Base-by-base conservation (phyloP, 768 basidiomycete genomes). In the Leccinellum luteum region DNA sequence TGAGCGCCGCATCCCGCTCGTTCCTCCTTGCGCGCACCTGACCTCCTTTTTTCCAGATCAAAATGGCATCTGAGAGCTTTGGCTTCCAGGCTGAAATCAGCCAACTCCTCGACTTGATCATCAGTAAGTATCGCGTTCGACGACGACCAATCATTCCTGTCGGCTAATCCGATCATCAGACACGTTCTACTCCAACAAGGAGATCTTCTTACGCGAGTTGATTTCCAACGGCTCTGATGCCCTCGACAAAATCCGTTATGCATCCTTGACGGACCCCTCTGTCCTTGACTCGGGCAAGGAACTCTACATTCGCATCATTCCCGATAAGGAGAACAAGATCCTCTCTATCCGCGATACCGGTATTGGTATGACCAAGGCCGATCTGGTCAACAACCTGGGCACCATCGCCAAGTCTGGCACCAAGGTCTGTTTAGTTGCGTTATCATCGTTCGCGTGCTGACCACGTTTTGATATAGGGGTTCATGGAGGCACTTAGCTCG, bases 131-230 rank as follows among this genome's bases (percentile, higher is more conserved):
- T 54, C 47, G 1, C 38, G 32, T 47, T 23, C 4, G 41, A 27
- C 59, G 48, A 25, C 60, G 48, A 15, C 52, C 21, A 25, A 54
- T 43, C n/a, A 1, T 32, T 3, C 2, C 2, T 45, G 47, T 47
- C 4, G 30, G 51, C 54, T 70, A 28, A 69, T 48, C 5, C 9
- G 54, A 41, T 67, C 48, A 10, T 19, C 64, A 92, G 91, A 98
- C 83, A 98, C 96, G 62, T 98, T 98, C 87, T 99, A 98, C 87
- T 97, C 94, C 61, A 98, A 99, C 88, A 99, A 99, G 84, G 96
- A 98, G 80, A 98, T 99, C 76, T 98, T 98, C 86, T 88, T 99
- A 66, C 92, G 97, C 74, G 97, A 98, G 78, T 62, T 98, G 66
- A 98, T 96, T 78, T 98, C 96, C 63, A 98, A 98, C 80, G 79